Evolutionary conservation across 495 filamentous ascomycete species (phyloP).

Genomic region (Podospora pseudopauciseta): DNA sequence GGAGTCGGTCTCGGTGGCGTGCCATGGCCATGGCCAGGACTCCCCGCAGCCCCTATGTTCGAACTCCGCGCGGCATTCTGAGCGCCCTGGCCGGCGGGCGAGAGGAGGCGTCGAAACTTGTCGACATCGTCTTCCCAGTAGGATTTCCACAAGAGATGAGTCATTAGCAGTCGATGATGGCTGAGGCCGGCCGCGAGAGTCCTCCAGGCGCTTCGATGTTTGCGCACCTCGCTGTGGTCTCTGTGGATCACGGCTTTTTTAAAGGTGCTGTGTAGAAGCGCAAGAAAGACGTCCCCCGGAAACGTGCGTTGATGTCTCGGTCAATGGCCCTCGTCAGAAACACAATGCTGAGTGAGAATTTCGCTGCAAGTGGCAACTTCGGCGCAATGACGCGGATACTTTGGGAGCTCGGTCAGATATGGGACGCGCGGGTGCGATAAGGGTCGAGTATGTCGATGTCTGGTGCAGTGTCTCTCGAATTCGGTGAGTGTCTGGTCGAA

Average conservation of each 20-base stretch:
- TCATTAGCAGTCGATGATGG: conserved; percentile 65
- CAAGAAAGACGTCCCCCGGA: conserved; percentile 28
- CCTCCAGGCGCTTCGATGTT: conserved; percentile 50
- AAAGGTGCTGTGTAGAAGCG: conserved; percentile 57
- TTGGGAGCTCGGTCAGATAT: conserved; percentile 4
- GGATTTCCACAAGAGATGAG: conserved; percentile 89
- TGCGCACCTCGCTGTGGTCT: conserved; percentile 78
- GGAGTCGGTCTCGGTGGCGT: conserved; percentile 44
- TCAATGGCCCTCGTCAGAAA: background rate
- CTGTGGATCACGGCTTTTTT: conserved; percentile 79
- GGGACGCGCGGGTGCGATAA: background rate
- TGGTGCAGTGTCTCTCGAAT: background rate
- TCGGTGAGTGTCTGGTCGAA: background rate
- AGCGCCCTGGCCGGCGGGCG: conserved; percentile 55
- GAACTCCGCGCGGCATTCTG: conserved; percentile 45
- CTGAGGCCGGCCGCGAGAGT: conserved; percentile 22
- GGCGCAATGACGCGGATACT: conserved; percentile 15
- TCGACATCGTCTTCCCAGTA: conserved; percentile 96
- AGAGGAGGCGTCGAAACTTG: conserved; percentile 78
- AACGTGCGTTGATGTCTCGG: background rate
- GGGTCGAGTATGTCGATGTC: background rate
- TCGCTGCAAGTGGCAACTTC: conserved; percentile 19
- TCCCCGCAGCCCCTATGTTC: conserved; percentile 19
- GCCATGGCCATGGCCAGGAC: conserved; percentile 34
- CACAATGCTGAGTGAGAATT: conserved; percentile 14